phyloP scores from a whole-genome alignment of 805 yeast species.

The Candida maesae region DNA sequence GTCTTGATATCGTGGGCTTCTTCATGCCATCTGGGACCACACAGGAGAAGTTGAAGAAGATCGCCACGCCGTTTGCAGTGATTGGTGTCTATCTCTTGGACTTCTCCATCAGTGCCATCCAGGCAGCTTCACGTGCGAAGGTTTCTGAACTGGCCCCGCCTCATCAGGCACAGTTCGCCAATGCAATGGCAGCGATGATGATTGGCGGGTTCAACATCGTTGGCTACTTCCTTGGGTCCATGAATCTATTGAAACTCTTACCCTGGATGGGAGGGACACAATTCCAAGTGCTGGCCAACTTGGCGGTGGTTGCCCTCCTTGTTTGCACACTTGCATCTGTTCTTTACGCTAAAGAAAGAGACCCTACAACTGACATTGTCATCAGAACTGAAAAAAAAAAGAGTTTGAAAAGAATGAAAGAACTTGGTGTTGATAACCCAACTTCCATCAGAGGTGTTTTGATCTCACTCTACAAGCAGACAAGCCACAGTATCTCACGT shows the following conservation, averaged over 20 bases:
- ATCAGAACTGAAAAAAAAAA: slow-evolving; percentile 37
- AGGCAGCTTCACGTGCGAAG: slow-evolving; percentile 57
- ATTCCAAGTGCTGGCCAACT: slow-evolving; percentile 44
- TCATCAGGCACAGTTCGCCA: slow-evolving; percentile 52
- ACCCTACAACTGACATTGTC: slow-evolving; percentile 40
- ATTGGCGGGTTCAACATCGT: slow-evolving; percentile 55
- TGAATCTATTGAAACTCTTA: slow-evolving; percentile 37
- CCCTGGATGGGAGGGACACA: slow-evolving; percentile 45
- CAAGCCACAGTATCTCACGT: slow-evolving; percentile 32
- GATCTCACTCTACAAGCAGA: slow-evolving; percentile 30
- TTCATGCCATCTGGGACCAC: slow-evolving; percentile 27
- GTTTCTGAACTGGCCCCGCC: slow-evolving; percentile 59
- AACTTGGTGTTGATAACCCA: slow-evolving; percentile 35
- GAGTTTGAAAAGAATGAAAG: slow-evolving; percentile 30
- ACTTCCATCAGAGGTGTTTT: slow-evolving; percentile 18
- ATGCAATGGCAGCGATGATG: slow-evolving; percentile 67
- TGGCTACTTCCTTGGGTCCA: slow-evolving; percentile 51
- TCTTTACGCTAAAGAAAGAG: slow-evolving; percentile 40
- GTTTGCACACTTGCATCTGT: slow-evolving; percentile 34
- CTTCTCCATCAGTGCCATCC: slow-evolving; percentile 55
- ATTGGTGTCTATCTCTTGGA: slow-evolving; percentile 50
- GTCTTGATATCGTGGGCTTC: slow-evolving; percentile 36
- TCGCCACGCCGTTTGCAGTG: slow-evolving; percentile 48
- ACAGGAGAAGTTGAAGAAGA: slow-evolving; percentile 25
- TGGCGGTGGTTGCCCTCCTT: slow-evolving; percentile 38